Evolutionary conservation across 2,329 filamentous ascomycete genomes (phyloP), one percentile per base, ranked within the genome.

Genomic region (Xylariaceae sp.): DNA sequence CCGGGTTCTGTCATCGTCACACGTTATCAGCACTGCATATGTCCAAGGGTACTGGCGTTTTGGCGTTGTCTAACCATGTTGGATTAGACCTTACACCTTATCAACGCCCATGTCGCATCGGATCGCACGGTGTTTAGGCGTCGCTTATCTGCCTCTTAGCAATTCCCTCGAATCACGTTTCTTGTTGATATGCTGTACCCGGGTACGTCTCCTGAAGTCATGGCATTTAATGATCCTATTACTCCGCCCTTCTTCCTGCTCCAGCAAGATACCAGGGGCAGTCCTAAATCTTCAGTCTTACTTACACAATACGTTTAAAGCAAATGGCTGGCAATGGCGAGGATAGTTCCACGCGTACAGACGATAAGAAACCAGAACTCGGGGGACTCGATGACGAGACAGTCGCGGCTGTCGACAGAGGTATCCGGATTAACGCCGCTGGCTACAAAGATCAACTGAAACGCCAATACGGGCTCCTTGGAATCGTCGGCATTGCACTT

Each of bases 391-490:
- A 71, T 43, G 61, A 72, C 42, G 71, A 76, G 48, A 73, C 67
- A 0, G 61, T 75, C 14, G 68, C 65, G 26, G 70, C 67, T 7
- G 62, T 74, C 20, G 67, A 73, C 41, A 63, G 70, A 42, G 77
- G 79, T 10, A 71, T 77, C 29, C 66, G 78, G n/a, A 69, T 88
- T 67, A 89, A 89, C 65, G 84, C 83, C 1, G 85, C 85, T 1
- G 85, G 86, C 5, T 84, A 88, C 69, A 76, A 75, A 58, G 85
- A 88, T 69, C 84, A 88, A 68, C 72, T 89, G 40, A 79, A 81
- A 54, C 78, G 85, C 16, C 86, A 88, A 65, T 88, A 87, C 69
- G 79, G 82, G 37, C 73, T 88, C 7, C 63, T 86, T 45, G 81
- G 80, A 48, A 80, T 87, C 42, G 83, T 83, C 49, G 84, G 82